Evolutionary conservation across 306 rosid species (phyloP).

Genomic region (Cicer pinnatifidum): DNA sequence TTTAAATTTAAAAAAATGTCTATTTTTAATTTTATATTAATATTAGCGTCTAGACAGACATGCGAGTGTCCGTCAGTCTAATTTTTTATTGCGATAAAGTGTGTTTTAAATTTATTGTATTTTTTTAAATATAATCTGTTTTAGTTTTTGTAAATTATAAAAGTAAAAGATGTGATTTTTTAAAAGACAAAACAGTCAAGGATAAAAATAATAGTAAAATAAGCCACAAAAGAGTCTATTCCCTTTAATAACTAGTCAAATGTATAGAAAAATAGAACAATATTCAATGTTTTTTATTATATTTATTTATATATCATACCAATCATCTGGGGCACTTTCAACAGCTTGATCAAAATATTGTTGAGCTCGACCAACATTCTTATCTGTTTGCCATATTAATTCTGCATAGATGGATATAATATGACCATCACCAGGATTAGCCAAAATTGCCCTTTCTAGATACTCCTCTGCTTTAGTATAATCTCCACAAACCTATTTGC

Average conservation of each 20-base stretch:
- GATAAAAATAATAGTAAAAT: no score
- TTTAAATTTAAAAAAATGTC: neutral
- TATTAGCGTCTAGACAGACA: no score
- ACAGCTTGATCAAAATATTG: slow-evolving; percentile 75
- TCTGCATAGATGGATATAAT: slow-evolving; percentile 65
- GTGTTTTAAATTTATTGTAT: no score
- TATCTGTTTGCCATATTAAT: slow-evolving; percentile 70
- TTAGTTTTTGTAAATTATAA: no score
- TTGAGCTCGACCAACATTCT: slow-evolving; percentile 68
- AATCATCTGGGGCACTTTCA: slow-evolving; percentile 64
- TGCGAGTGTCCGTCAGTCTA: no score
- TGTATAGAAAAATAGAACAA: slow-evolving; percentile 4
- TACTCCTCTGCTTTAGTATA: slow-evolving; percentile 70
- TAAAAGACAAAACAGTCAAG: no score
- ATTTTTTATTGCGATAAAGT: no score
- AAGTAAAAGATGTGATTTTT: no score
- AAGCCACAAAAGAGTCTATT: no score
- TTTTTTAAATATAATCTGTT: no score
- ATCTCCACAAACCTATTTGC: slow-evolving; percentile 68
- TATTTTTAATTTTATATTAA: neutral
- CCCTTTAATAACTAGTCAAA: neutral
- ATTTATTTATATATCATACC: slow-evolving; percentile 49
- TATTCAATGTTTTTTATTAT: neutral
- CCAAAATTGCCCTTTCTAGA: slow-evolving; percentile 73
- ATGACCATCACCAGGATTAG: slow-evolving; percentile 65